Evolutionary conservation across 2,329 filamentous ascomycete genomes (phyloP).

Genomic region (Thelonectria rubi): DNA sequence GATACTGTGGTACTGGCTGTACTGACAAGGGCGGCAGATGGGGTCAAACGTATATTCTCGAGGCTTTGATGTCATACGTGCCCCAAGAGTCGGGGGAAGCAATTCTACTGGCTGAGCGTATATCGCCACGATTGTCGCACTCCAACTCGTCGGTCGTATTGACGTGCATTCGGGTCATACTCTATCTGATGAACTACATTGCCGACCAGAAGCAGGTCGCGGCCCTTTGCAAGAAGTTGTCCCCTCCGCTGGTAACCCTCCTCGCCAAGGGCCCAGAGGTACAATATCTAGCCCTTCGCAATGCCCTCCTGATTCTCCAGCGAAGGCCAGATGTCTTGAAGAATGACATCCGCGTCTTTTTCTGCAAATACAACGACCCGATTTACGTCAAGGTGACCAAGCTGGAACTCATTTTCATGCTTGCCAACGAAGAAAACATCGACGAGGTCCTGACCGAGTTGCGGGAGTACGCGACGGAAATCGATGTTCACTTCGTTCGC

Average conservation of each 20-base stretch:
- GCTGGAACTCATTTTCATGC: conserved; percentile 98
- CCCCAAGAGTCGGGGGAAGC: conserved; percentile 92
- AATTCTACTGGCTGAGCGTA: conserved; percentile 87
- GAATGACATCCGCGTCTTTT: conserved; percentile 98
- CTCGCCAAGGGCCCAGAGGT: conserved; percentile 97
- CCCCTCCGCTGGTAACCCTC: conserved; percentile 91
- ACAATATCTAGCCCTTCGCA: conserved; percentile 94
- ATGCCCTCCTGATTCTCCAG: conserved; percentile 93
- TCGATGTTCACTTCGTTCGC: conserved; percentile 97
- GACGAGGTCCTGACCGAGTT: conserved; percentile 93
- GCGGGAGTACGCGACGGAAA: conserved; percentile 96
- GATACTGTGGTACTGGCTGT: background rate
- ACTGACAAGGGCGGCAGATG: conserved; percentile 62
- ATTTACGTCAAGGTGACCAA: conserved; percentile 99
- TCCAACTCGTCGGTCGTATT: conserved; percentile 96
- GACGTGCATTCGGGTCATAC: conserved; percentile 93
- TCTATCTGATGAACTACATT: conserved; percentile 99
- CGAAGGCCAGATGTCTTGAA: conserved; percentile 90
- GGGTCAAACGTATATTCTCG: conserved; percentile 98
- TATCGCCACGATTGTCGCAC: conserved; percentile 94
- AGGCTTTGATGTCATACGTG: conserved; percentile 97
- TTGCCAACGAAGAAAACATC: conserved; percentile 95
- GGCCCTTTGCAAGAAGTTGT: conserved; percentile 88
- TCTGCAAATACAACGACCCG: conserved; percentile 99
- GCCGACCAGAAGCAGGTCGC: conserved; percentile 88